Conservation (phyloP, 1,284 basidiomycete species). For the Irpex sp. region DNA sequence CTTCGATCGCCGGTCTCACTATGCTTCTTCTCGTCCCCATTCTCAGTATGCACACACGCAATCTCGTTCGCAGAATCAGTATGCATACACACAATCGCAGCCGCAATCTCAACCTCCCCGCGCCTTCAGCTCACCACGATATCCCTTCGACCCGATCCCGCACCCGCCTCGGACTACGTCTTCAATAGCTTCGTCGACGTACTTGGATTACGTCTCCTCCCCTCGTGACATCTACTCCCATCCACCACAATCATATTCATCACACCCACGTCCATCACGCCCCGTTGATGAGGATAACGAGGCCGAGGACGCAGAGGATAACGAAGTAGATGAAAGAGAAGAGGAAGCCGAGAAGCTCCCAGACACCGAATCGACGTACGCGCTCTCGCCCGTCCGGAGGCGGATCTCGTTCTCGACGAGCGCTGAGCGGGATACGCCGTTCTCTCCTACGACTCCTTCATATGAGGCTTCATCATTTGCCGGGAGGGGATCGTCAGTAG, state of each 20-base stretch:
- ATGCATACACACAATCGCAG: too few species aligned
- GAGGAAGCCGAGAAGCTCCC: conserved; percentile 13
- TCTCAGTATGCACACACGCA: background rate
- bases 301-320: too few species aligned
- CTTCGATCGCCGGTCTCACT: background rate
- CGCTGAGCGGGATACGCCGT: conserved; percentile 25
- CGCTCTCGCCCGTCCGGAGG: conserved; percentile 17
- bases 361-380: conserved; percentile 6
- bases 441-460: background rate
- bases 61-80: too few species aligned
- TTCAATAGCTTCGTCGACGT: background rate
- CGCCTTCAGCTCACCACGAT: background rate
- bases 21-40: background rate
- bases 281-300: too few species aligned
- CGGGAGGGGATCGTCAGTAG: too few species aligned
- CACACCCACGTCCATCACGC: too few species aligned
- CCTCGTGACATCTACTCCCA: too few species aligned
- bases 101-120: background rate
- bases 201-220: background rate
- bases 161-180: background rate
- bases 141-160: background rate
- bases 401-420: conserved; percentile 30
- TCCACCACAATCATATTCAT: too few species aligned
- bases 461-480: too few species aligned
- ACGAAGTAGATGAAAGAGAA: background rate